Conservation (phyloP, 148 eudicot species). For the Dysphania ambrosioides region DNA sequence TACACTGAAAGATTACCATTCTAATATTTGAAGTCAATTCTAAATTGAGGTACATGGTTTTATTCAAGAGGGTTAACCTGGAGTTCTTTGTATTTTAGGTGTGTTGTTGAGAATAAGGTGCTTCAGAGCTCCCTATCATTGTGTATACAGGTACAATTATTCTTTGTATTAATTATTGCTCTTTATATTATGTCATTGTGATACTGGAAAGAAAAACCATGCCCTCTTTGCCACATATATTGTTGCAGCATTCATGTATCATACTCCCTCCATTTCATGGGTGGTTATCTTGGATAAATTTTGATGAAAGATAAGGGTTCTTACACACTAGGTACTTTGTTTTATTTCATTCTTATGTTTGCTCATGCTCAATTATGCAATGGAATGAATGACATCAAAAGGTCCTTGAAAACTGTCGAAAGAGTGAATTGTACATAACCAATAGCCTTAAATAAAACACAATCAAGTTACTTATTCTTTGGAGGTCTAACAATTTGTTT, state of each 20-base stretch:
- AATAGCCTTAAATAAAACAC: background rate
- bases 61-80: conserved; percentile 8
- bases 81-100: conserved; percentile 44
- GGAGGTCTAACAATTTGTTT: background rate
- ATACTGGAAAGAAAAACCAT: background rate
- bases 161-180: background rate
- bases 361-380: background rate
- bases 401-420: background rate
- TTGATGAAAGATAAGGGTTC: background rate
- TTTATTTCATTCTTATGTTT: background rate
- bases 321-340: background rate
- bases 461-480: background rate
- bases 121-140: conserved; percentile 70
- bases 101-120: conserved; percentile 97
- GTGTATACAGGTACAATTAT: conserved; percentile 59
- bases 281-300: background rate
- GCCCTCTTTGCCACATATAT: background rate
- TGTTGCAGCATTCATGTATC: background rate
- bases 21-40: background rate
- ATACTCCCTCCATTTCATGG: background rate
- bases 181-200: background rate
- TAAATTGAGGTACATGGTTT: background rate
- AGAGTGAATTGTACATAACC: background rate
- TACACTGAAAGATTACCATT: conserved; percentile 5
- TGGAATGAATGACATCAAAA: background rate